Base-by-base conservation (phyloP, 768 basidiomycete species). In the Calocybe cyanea region DNA sequence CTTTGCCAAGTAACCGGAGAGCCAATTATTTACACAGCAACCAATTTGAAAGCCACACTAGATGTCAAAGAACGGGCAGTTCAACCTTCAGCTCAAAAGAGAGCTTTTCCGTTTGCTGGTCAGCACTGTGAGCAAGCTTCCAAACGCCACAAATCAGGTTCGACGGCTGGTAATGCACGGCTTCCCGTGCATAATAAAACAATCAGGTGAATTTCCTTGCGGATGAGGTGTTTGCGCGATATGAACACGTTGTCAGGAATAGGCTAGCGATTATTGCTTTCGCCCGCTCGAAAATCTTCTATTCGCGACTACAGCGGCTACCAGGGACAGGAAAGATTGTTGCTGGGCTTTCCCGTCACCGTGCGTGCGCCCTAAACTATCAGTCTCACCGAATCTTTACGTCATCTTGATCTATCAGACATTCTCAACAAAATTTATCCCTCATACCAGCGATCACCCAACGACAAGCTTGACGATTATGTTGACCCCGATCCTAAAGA, bases 1-100 rank as follows among this genome's bases (percentile, higher is more conserved):
- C 75, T 85, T 30, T 87, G 87, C 50, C 94, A 98, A 62, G 60
- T 96, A 46, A 79, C 84, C 0, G 94, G 94, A 3, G 70, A 71
- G 28, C 83, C 87, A 0, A 60, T 95, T 18, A 67, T 81, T 52
- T 65, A 54, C 23, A 15, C 46, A 30, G 38, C 23, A 21, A 38
- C 51, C 3, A 46, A 41, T 20, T 28, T 31, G 15, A 15, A 46
- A 11, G 7, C 33, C 2, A 21, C 14, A 19, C 28, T 37, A 11
- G 15, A 28, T 28, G 23, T 11, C 5, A 38, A 35, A 31, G 41
- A 24, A 20, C n/a, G 13, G 13, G 23, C 17, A 7, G 15, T n/a
- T 3, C 23, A 18, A 21, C 19, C 15, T 31, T 11, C n/a, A 19
- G 34, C 28, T 24, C 23, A 53, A 46, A 58, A 58, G 28, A 46